These are phyloP conservation scores for Leccinum sublutescens DNA, from an alignment of 768 basidiomycete species.

Conservation along the genomic window DNA sequence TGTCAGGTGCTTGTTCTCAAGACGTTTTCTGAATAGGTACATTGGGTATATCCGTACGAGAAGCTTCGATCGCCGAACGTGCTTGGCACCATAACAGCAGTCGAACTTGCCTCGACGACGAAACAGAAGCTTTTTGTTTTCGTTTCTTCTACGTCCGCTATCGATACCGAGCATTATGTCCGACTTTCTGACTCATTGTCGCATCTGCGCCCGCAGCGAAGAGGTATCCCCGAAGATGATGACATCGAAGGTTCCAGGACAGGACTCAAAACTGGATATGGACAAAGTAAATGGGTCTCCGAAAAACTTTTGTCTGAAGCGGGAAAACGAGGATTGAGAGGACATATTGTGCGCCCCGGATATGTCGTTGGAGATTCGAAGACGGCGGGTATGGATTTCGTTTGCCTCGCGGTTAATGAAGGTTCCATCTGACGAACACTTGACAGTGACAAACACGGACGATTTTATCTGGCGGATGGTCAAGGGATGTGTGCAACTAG, in stretches of 20 bases:
- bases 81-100: conserved; percentile 80
- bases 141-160: conserved; percentile 92
- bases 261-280: conserved; percentile 86
- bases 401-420: neutral
- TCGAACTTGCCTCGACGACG: conserved; percentile 71
- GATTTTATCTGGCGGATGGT: conserved; percentile 98
- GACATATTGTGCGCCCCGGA: conserved; percentile 88
- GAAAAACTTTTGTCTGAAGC: conserved; percentile 94
- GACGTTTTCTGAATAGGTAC: conserved; percentile 56
- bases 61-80: conserved; percentile 91
- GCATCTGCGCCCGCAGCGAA: conserved; percentile 37
- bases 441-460: conserved; percentile 92
- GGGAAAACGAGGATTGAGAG: conserved; percentile 77
- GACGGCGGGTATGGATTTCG: conserved; percentile 64
- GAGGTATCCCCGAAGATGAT: conserved; percentile 84
- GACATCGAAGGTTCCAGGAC: conserved; percentile 80
- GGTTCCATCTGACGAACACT: conserved; percentile 2
- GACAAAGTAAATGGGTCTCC: conserved; percentile 98
- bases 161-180: conserved; percentile 91
- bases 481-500: conserved; percentile 98
- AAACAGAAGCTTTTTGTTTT: conserved; percentile 84
- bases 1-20: neutral
- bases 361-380: conserved; percentile 94
- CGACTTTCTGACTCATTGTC: conserved; percentile 73
- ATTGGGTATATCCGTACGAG: conserved; percentile 99